These are phyloP conservation scores for Kitagawia praeruptora DNA, from an alignment of 129 eudicot species.

Conservation along the genomic window DNA sequence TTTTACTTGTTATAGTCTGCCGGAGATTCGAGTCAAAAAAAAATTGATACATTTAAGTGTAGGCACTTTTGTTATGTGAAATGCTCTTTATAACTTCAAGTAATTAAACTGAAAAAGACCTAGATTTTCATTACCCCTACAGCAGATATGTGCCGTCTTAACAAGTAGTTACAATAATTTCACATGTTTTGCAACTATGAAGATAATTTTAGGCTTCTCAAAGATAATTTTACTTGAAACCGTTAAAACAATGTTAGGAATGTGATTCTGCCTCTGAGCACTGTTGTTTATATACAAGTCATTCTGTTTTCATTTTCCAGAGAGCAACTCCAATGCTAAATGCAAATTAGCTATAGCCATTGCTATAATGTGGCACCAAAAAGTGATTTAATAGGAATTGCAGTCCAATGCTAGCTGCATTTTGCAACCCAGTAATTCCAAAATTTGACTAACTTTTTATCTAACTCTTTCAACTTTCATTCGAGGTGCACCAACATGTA, in stretches of 20 bases:
- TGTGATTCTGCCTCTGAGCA: background rate
- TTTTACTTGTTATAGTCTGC: background rate
- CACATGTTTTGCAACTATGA: background rate
- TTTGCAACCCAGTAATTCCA: no score
- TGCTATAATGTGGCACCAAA: no score
- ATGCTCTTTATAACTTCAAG: background rate
- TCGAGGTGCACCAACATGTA: no score
- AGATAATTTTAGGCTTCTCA: background rate
- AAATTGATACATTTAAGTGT: background rate
- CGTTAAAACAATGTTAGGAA: background rate
- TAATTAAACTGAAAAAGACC: background rate
- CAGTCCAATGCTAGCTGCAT: no score
- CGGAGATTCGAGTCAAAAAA: background rate
- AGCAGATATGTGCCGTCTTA: background rate
- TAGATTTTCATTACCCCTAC: background rate
- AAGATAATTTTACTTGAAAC: background rate
- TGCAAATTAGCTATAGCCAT: no score
- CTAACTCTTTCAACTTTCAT: no score
- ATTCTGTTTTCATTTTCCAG: background rate
- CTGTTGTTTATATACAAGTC: background rate
- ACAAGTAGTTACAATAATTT: background rate
- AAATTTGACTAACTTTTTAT: no score
- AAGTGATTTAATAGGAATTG: no score
- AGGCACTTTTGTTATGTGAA: background rate
- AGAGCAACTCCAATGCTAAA: no score